phyloP scores from a whole-genome alignment of 495 filamentous ascomycete genomes.

The Cercophora samala region DNA sequence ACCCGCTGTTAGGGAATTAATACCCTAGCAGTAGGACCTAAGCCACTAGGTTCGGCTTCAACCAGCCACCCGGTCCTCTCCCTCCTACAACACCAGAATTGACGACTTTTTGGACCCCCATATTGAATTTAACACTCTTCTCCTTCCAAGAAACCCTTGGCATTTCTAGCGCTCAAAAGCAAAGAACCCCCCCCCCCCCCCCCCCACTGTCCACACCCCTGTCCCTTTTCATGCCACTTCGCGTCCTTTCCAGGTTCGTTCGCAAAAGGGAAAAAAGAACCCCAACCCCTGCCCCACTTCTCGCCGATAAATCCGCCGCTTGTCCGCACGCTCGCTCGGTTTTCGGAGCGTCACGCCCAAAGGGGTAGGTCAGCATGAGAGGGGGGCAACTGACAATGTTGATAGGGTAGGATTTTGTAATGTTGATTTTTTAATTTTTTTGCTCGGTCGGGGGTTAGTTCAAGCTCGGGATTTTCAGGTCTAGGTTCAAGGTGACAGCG shows the following conservation, averaged over 20 bases:
- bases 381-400: background rate
- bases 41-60: too few relatives aligned
- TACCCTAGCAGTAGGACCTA: too few relatives aligned
- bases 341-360: conserved; percentile 6
- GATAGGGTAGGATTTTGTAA: background rate
- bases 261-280: background rate
- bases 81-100: too few relatives aligned
- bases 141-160: too few relatives aligned
- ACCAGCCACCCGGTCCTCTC: too few relatives aligned
- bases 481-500: background rate
- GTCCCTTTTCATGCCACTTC: too few relatives aligned
- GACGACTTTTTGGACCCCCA: too few relatives aligned
- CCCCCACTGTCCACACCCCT: too few relatives aligned
- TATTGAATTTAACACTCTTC: too few relatives aligned
- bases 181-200: too few relatives aligned
- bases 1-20: too few relatives aligned
- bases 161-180: too few relatives aligned
- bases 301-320: conserved; percentile 24
- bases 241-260: background rate
- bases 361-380: background rate
- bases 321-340: background rate
- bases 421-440: background rate
- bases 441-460: background rate
- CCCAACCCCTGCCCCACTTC: conserved; percentile 9
- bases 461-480: background rate